A percentile compares a stretch with the other conserved stretches of the same genome.
Conservation (phyloP, 169 alveolate genomes). For the Eimeria zaria region DNA sequence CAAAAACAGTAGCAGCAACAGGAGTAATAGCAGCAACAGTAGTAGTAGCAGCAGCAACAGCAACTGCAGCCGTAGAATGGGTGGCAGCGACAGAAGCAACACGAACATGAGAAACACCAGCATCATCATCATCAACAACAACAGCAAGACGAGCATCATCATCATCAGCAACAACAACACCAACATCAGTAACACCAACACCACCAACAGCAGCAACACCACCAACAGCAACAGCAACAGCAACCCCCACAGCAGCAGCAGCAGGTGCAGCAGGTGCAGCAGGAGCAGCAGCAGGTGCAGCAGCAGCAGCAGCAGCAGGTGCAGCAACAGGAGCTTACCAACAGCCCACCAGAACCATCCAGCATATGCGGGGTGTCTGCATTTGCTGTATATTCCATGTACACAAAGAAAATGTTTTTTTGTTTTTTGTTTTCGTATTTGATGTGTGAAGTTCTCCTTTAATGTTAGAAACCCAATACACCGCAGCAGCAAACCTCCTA, state of each 20-base stretch:
- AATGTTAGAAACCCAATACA: constrained; percentile 39
- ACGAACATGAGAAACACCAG: no score
- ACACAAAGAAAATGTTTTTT: constrained; percentile 48
- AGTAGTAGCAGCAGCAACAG: no score
- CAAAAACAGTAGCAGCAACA: no score
- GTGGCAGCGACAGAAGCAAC: no score
- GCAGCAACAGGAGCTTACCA: constrained; percentile 62
- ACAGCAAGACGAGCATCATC: background rate
- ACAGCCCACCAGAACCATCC: constrained; percentile 86
- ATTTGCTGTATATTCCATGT: constrained; percentile 60
- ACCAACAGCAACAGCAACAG: background rate
- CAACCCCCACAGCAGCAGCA: background rate
- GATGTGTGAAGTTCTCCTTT: constrained; percentile 77
- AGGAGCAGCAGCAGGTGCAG: background rate
- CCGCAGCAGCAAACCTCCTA: constrained; percentile 67
- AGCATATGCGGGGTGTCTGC: constrained; percentile 83
- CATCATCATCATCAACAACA: no score
- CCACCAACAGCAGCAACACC: background rate
- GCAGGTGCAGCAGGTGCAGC: background rate
- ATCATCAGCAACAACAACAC: background rate
- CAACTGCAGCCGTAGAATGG: no score
- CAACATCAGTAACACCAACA: no score
- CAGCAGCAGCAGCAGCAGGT: constrained; percentile 4
- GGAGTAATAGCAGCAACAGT: no score
- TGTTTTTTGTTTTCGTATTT: constrained; percentile 31